Evolutionary conservation across 305 asterid genomes (phyloP).

Genomic region (Solanum hybrid): DNA sequence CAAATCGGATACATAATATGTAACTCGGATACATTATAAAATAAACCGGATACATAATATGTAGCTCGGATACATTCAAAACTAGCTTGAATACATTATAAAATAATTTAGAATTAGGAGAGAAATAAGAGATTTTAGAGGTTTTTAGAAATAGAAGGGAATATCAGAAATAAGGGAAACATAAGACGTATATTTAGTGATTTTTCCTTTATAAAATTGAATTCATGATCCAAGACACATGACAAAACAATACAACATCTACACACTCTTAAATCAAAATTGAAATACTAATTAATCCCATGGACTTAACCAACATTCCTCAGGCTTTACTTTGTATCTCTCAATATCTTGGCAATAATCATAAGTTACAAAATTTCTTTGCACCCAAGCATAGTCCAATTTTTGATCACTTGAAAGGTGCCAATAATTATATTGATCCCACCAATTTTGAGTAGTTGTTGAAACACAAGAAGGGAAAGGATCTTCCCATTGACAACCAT

Average conservation of each 20-base stretch:
- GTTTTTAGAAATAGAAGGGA: too few relatives aligned
- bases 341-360: slow-evolving; percentile 65
- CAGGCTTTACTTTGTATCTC: slow-evolving; percentile 53
- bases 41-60: too few relatives aligned
- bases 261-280: not conserved
- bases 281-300: slow-evolving; percentile 17
- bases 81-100: too few relatives aligned
- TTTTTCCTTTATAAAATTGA: not conserved
- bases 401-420: slow-evolving; percentile 56
- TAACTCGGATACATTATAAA: too few relatives aligned
- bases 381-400: slow-evolving; percentile 73
- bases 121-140: too few relatives aligned
- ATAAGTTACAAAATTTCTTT: slow-evolving; percentile 78
- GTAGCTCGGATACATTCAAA: too few relatives aligned
- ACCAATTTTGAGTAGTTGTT: slow-evolving; percentile 71
- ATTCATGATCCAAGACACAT: not conserved
- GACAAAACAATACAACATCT: slow-evolving; percentile 2
- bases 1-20: too few relatives aligned
- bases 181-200: too few relatives aligned
- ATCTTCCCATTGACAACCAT: slow-evolving; percentile 79
- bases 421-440: slow-evolving; percentile 84
- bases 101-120: too few relatives aligned
- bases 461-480: slow-evolving; percentile 81
- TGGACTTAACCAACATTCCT: slow-evolving; percentile 72
- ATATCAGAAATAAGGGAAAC: too few relatives aligned